A percentile compares a stretch with the other conserved stretches of the same genome.
Evolutionary conservation across 1,284 basidiomycete species (phyloP).

Genomic region (Coniferiporia sulphurascens): DNA sequence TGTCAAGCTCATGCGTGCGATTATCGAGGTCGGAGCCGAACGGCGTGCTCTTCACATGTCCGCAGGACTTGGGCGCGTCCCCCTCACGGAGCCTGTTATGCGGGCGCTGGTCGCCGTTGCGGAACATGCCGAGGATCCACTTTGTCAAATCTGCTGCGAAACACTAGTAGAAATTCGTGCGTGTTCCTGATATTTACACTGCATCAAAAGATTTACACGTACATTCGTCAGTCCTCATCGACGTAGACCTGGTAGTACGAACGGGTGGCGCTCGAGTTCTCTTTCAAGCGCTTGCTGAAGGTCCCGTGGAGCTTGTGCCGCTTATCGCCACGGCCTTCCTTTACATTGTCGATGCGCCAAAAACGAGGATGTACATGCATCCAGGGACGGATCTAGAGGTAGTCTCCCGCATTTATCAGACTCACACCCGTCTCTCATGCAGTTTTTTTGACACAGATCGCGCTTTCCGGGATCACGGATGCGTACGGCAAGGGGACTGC

Average conservation of each 20-base stretch:
- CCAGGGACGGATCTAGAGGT: constrained; percentile 92
- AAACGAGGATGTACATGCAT: constrained; percentile 73
- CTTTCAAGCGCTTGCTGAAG: constrained; percentile 83
- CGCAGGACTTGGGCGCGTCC: constrained; percentile 45
- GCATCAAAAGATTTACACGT: constrained; percentile 24
- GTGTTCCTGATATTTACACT: constrained; percentile 25
- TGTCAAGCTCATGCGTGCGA: constrained; percentile 86
- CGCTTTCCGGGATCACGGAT: constrained; percentile 84
- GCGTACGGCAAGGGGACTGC: constrained; percentile 80
- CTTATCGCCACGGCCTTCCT: constrained; percentile 85
- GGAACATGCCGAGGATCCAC: constrained; percentile 88
- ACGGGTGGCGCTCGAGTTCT: constrained; percentile 88
- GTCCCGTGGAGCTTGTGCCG: constrained; percentile 79
- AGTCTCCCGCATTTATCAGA: constrained; percentile 7
- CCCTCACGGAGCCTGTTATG: constrained; percentile 74
- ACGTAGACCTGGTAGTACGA: constrained; percentile 77
- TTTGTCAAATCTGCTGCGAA: constrained; percentile 80
- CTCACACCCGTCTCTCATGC: constrained; percentile 14
- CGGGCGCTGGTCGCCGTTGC: constrained; percentile 89
- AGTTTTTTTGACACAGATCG: constrained; percentile 49
- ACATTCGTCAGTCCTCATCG: constrained; percentile 62
- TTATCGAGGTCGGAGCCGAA: constrained; percentile 70
- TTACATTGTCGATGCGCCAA: constrained; percentile 82
- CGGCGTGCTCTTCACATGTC: constrained; percentile 39
- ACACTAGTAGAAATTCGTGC: constrained; percentile 88